phyloP scores from a whole-genome alignment of 345 rosid species.

The Erodium maritimum region DNA sequence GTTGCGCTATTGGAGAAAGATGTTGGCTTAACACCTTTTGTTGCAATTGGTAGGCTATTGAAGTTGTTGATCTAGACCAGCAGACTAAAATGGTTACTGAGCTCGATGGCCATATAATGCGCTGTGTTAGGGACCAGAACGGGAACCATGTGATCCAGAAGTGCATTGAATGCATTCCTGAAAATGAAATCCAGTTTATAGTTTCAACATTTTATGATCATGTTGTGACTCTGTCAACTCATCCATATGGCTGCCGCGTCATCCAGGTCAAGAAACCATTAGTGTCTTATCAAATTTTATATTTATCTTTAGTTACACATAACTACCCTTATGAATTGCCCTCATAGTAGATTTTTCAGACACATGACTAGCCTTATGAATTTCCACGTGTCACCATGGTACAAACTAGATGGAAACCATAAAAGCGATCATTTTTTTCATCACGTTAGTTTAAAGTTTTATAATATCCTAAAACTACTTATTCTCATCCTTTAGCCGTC shows the following conservation, averaged over 20 bases:
- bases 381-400: too few relatives aligned
- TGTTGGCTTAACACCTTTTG: background rate
- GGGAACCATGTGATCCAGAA: slow-evolving; percentile 97
- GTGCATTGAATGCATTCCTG: slow-evolving; percentile 92
- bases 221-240: slow-evolving; percentile 73
- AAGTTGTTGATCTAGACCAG: slow-evolving; percentile 86
- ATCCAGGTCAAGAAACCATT: slow-evolving; percentile 47
- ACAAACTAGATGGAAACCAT: too few relatives aligned
- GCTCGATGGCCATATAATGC: slow-evolving; percentile 89
- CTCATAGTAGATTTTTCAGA: too few relatives aligned
- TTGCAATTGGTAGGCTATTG: slow-evolving; percentile 52
- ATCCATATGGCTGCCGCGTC: slow-evolving; percentile 97
- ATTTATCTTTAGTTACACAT: too few relatives aligned
- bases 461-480: too few relatives aligned
- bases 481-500: too few relatives aligned
- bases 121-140: slow-evolving; percentile 92
- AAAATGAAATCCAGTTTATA: slow-evolving; percentile 68
- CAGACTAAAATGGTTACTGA: slow-evolving; percentile 79
- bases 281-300: background rate
- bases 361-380: too few relatives aligned
- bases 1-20: background rate
- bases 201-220: slow-evolving; percentile 80
- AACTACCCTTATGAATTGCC: too few relatives aligned
- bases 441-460: too few relatives aligned
- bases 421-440: too few relatives aligned